Base-by-base conservation (phyloP, 495 filamentous ascomycete genomes). In the Neurospora sp. region DNA sequence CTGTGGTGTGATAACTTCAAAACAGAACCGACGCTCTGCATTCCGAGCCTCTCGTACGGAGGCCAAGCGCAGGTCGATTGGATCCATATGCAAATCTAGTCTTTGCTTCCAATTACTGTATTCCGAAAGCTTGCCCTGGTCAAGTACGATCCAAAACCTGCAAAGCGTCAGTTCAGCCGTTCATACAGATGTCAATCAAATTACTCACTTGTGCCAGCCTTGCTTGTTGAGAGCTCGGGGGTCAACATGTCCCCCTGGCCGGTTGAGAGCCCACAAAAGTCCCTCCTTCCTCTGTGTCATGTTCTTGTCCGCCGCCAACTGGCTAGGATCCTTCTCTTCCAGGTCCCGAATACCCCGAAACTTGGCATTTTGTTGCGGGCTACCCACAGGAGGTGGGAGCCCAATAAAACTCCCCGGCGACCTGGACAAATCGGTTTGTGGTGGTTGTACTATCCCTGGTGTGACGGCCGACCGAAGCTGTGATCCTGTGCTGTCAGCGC, bases 31-130 rank as follows among this genome's bases (percentile, higher is more conserved):
- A 54, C 96, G 89, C 76, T 99, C 96, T 6, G 94, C 92, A 82
- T 95, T 95, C 70, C 96, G 90, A 70, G 96, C 94, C 82, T 98
- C 95, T 40, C 96, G 90, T 11, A 99, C 96, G 6, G 96, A 98
- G 23, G 96, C 96, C 88, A 98, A 94, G 38, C 95, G 92, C 49
- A 99, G 86, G 81, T 99, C 96, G 74, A 99, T 99, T 4, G 96
- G 96, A 9, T 99, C 96, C 90, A 97, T 98, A 80, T 99, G 96
- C 41, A 98, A 86, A 81, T 98, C 96, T 69, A 98, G 88, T 81
- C 91, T 93, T 79, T 98, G 93, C 83, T 99, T 99, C 96, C 96
- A 99, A 82, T 99, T 98, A 79, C 94, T 96, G 82, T 99, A 98
- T 78, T 99, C 96, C 2, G 96, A 97, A 39, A 99, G 84, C 80